Base-by-base conservation (phyloP, 2,329 filamentous ascomycete species). In the Phyllachora maydis region DNA sequence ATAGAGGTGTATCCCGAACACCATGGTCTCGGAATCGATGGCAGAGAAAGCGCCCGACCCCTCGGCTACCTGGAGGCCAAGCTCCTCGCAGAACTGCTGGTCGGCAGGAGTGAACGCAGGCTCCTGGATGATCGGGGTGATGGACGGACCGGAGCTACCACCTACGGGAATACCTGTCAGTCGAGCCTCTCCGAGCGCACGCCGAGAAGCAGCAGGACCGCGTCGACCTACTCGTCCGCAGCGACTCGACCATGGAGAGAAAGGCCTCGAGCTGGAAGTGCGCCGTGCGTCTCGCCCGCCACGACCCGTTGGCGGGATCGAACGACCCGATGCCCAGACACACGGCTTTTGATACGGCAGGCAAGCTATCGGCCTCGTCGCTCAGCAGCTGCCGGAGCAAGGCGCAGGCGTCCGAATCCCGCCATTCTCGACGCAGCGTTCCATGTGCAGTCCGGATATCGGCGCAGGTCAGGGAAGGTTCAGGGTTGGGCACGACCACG, bases 1-100 rank as follows among this genome's bases (percentile, higher is more conserved):
- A 27, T 67, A 66, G 28, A 69, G 52, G 23, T 75, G 70, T 0
- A 75, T 53, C 2, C 64, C 69, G 31, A 63, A 77, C 3, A 73
- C 47, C 2, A 78, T 38, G 0, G 63, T 58, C 0, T 44, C 35
- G 0, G 37, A 22, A 10, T 54, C 49, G 7, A 76, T 49, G 5
- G 52, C 33, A 0, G 52, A 39, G 32, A 65, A 69, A 0, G 54
- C 69, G 1, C 26, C 36, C 0, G 72, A 71, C 2, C 59, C 48
- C 1, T 58, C 46, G 4, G 62, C 47, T 4, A 60, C 48, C 3
- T 43, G 26, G 24, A 65, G 61, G n/a, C 65, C 61, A 0, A 71
- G 54, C 12, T 51, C 46, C 28, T 50, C 37, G 14, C 72, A 54
- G 32, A 69, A 72, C 0, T 44, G 39, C 17, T 42, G 50, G 35